Base-by-base conservation (phyloP, 306 rosid genomes). In the Dryas octopetala region DNA sequence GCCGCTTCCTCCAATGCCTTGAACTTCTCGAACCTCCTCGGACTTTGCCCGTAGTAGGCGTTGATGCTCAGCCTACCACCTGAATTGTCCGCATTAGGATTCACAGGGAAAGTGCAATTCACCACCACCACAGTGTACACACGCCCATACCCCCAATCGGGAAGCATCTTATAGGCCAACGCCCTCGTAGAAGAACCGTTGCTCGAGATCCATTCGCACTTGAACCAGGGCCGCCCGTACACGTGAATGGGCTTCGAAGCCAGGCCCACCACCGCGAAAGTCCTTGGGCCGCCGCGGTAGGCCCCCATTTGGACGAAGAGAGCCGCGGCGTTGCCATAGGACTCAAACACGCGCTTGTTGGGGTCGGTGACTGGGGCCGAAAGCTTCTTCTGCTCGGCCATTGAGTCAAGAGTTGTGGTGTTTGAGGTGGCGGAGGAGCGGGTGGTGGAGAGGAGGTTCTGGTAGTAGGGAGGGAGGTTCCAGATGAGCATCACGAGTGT, bases 81-180 rank as follows among this genome's bases (percentile, higher is more conserved):
- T 7, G 60, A 43, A 58, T 83, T 80, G 58, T 83, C 81, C 9
- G 26, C 28, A 38, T 83, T 83, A 7, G 82, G 82, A 23, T 80
- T 80, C 41, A 62, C 41, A 0, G 82, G 82, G 69, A 83, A 83
- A 0, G 84, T 83, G 76, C 87, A 83, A 41, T 83, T 83, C 74
- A 83, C 79, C 19, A 83, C 71, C 44, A 83, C 82, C 54, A 76
- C 84, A 26, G 87, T 79, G 79, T 83, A 83, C 68, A 83, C 82
- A 8, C 75, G 87, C 66, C 82, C 87, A 49, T 83, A 83, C 49
- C 87, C 87, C 87, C 87, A 83, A 16, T 79, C 84, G 7, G 87
- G 87, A 0, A 83, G 87, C 71, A 79, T 76, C 59, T 80, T 83
- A 41, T 67, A 83, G 40, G 84, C 84, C 43, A 71, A 46, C 49